Evolutionary conservation across 768 basidiomycete species (phyloP), one percentile per base, ranked within the genome.

Genomic region (Tulasnella sp.): DNA sequence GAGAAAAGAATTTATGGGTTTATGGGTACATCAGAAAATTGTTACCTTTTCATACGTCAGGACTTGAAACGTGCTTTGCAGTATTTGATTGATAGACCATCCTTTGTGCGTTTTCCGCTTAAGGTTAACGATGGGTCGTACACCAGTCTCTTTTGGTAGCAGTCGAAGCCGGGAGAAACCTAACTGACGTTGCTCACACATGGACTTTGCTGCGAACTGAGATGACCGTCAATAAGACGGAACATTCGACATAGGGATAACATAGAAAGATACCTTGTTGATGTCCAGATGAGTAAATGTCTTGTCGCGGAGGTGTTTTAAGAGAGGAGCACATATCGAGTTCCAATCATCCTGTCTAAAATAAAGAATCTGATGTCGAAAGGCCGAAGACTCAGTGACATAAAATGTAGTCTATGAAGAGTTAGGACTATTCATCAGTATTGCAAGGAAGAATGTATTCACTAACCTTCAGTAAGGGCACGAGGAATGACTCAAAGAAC

Each of bases 321-420:
- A 69, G 24, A 96, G 71, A 1, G 95, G 95, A 8, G 73, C 67
- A 52, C 90, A 92, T 4, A 96, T 71, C 2, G 65, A 67, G n/a
- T 73, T 70, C 95, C 93, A 99, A 58, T 93, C 91, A 45, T 93
- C 89, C 48, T 96, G 90, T 9, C 88, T 77, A 63, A 95, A 98
- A 62, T 92, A 99, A 0, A 96, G 67, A 1, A 92, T 73, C 37
- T 77, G 76, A 54, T 91, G 84, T 34, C 82, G 73, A 59, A 81
- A 88, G 5, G 81, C 83, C 16, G 83, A 80, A 0, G 92, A 88
- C 57, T 98, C 87, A 0, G 95, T 98, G 37, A 90, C 72, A 64
- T 96, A 96, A 66, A 95, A 99, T 0, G 81, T 81, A 2, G 88
- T 88, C 92, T 96, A 48, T 1, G 16, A 16, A 48, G 31, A 37